Conservation (phyloP, 164 flowering plant genomes). For the Saururus chinensis region DNA sequence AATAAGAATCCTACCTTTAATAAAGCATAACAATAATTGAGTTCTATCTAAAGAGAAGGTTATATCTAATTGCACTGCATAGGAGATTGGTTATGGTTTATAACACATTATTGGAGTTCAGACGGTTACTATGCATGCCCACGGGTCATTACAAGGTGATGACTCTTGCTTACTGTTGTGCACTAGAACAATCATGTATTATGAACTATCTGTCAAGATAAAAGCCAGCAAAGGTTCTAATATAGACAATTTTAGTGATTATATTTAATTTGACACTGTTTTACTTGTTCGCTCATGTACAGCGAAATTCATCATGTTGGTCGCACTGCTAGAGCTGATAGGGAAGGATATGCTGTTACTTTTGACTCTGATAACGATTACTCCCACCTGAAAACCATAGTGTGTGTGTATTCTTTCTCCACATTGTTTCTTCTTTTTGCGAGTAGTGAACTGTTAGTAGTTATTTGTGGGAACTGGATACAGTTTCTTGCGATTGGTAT, state of each 20-base stretch:
- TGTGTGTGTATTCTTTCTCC: slow-evolving; percentile 24
- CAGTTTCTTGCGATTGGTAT: no score
- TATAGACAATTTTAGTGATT: not conserved
- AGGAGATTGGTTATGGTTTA: no score
- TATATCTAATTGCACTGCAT: no score
- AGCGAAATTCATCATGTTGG: slow-evolving; percentile 97
- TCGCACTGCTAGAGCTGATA: slow-evolving; percentile 97
- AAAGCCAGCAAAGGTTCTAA: no score
- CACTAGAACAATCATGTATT: not conserved
- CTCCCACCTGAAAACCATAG: slow-evolving; percentile 74
- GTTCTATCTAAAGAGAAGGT: no score
- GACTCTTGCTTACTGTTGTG: not conserved
- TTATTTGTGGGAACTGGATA: no score
- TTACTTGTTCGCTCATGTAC: slow-evolving; percentile 13
- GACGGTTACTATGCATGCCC: slow-evolving; percentile 93
- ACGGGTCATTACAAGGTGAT: slow-evolving; percentile 76
- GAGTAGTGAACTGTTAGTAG: no score
- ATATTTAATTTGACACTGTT: slow-evolving; percentile 1
- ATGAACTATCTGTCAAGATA: no score
- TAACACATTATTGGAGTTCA: slow-evolving; percentile 84
- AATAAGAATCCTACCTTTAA: no score
- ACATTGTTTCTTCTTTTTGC: no score
- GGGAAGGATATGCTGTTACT: slow-evolving; percentile 95
- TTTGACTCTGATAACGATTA: slow-evolving; percentile 87
- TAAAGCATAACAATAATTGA: no score